Evolutionary conservation across 371 early-diverging fungal genomes (phyloP), one percentile per base, ranked within the genome.

Genomic region (Saksenaea vasiformis): DNA sequence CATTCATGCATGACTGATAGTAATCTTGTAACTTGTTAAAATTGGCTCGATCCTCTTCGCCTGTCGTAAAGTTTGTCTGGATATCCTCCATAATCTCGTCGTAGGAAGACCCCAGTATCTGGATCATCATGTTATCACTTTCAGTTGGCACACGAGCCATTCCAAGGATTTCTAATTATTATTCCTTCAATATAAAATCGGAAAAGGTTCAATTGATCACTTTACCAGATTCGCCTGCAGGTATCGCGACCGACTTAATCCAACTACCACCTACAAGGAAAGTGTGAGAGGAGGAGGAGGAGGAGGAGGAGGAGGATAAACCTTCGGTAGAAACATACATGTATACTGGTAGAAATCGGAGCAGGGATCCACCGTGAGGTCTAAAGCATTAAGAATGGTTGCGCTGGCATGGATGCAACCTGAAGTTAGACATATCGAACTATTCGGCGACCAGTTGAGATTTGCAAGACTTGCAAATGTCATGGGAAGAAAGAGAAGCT

Each of bases 1-100:
- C 73, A 54, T 88, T 68, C 76, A 82, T 80, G 54, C 89, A 88
- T 11, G 84, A 66, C 15, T 64, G 44, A 44, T 84, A 89, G 2
- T 82, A 73, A 15, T 68, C 47, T 53, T 83, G 71, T 1, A 86
- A 26, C 56, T 78, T 69, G 15, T 68, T 62, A 41, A 85, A 85
- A 17, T 78, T 84, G 15, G 64, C 56, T 36, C 69, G 63, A 7
- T 66, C 64, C 14, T 44, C 47, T 19, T 70, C 67, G 5, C 58
- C 62, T 15, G 56, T 62, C 1, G 58, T 44, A 34, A 66, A 63
- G n/a, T 35, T 43, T 9, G 67, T 57, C 3, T 31, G n/a, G 2
- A 58, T 27, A 1, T 39, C 56, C 24, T 65, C 55, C 1, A 54
- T 28, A 2, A 58, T 41, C 11, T 66, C 35, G 27, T 74, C 74